Evolutionary conservation across 805 yeast species (phyloP), one percentile per base, ranked within the genome.

Genomic region (Candida peoriensis): DNA sequence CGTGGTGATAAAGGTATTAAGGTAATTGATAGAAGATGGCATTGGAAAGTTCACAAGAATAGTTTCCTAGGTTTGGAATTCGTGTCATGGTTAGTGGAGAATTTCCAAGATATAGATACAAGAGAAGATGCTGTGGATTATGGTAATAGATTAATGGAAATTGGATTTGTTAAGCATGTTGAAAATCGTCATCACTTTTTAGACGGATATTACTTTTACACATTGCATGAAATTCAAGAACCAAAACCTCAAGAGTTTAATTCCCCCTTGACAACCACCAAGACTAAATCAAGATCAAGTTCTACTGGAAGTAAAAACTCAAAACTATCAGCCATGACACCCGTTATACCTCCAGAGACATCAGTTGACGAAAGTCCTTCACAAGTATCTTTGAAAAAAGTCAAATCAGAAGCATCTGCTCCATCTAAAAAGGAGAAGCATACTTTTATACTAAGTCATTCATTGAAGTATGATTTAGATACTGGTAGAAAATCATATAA

Each of bases 141-240:
- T 55, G 98, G 96, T 2, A 89, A 87, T 47, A 54, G 61, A 8
- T 60, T 90, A 28, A 84, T 87, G 94, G 71, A 75, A 8, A 66
- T 66, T 32, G 83, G 83, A 0, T 50, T 90, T 12, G 76, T 90
- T 53, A 65, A 58, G n/a, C 97, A 90, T 51, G 96, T 87, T 15
- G 86, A 83, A 41, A 67, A 75, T 29, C 70, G 90, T 22, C 97
- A 90, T 54, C 76, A 82, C 3, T 86, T 93, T 47, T 60, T 88
- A 34, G 95, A 90, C 60, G 98, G 98, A 0, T 89, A 93, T 51
- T 90, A 88, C 54, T 90, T 90, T 57, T 90, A 90, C 52, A 79
- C 76, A 47, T 57, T 89, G n/a, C 22, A 33, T 8, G 32, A 38
- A 10, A 24, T 20, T 11, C 20, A 24, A 20, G 34, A 20, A 11